Evolutionary conservation across 2,329 filamentous ascomycete species (phyloP), one percentile per base, ranked within the genome.

Genomic region (Monosporascus sp.): DNA sequence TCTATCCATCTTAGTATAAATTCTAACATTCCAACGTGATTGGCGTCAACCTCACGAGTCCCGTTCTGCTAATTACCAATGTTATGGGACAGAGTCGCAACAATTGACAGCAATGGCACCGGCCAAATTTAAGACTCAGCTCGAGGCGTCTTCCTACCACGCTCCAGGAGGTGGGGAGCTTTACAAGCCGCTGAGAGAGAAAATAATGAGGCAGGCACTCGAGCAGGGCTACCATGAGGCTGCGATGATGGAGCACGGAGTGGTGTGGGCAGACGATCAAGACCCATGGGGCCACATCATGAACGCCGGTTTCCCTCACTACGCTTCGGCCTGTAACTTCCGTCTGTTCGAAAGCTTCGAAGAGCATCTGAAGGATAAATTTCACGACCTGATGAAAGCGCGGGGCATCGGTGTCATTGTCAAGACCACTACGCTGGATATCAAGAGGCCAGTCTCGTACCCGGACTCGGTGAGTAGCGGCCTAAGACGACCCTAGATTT

Each of bases 131-230:
- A 53, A 53, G 20, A 27, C 22, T 9, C 53, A 53, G 16, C 49
- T 58, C 24, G 56, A 58, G 14, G 56, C 46, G 14, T 58, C 56
- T 9, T 58, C 56, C 1, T 58, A 58, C 44, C 56, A 55, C n/a
- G 37, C 53, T 0, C 56, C 56, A 1, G 56, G 56, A 16, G 56
- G 56, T 17, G 56, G 56, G 2, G 51, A 53, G 49, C 45, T 54
- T 14, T 58, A 58, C 27, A 54, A 52, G 49, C 56, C 56, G 8
- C 37, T 56, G 22, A 26, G 56, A 48, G 51, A 55, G 24, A 41
- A 50, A 9, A 55, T 58, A 20, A 49, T 58, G 7, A 45, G 16
- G 9, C 37, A 37, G 43, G 56, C 53, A 3, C 48, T 58, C 19
- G 53, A 27, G 2, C 51, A 53, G 16, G 56, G 53, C 35, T 58